Percentiles rank a stretch among this genome's conserved stretches.
Evolutionary conservation across 306 rosid species (phyloP).

Genomic region (Betula pendula): DNA sequence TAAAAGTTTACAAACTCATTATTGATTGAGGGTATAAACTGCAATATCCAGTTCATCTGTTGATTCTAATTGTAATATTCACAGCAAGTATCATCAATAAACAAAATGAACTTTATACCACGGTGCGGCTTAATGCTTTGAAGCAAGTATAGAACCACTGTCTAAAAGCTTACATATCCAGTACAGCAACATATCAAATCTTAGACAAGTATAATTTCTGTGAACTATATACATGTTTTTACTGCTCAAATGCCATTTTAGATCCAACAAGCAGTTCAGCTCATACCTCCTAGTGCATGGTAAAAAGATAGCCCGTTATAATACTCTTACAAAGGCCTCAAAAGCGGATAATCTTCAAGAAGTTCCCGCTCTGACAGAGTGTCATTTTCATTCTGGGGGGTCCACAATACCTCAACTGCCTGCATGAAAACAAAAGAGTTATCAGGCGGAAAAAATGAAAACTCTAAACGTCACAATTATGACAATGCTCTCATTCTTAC

Average conservation of each 20-base stretch:
- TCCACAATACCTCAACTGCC: constrained; percentile 99
- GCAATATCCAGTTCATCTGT: background rate
- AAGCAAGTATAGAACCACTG: background rate
- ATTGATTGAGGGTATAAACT: background rate
- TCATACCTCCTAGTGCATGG: constrained; percentile 26
- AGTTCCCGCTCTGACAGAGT: constrained; percentile 89
- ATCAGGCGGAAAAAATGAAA: constrained; percentile 8
- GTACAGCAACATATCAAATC: constrained; percentile 17
- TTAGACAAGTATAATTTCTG: constrained; percentile 19
- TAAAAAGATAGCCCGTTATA: constrained; percentile 15
- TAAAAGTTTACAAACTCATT: background rate
- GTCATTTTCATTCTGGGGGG: constrained; percentile 97
- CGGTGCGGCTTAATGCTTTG: constrained; percentile 16
- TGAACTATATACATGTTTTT: constrained; percentile 24
- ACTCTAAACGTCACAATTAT: background rate
- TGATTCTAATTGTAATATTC: constrained; percentile 29
- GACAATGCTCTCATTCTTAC: constrained; percentile 43
- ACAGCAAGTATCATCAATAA: constrained; percentile 4
- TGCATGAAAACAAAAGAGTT: constrained; percentile 34
- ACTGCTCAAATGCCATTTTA: constrained; percentile 19
- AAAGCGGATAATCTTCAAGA: constrained; percentile 95
- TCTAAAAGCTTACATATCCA: constrained; percentile 25
- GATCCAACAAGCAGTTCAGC: constrained; percentile 22
- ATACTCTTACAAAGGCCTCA: constrained; percentile 72
- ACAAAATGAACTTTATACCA: constrained; percentile 4